These are phyloP conservation scores for Trichoderma atroviride DNA, from an alignment of 2,329 filamentous ascomycete species.

Conservation along the genomic window DNA sequence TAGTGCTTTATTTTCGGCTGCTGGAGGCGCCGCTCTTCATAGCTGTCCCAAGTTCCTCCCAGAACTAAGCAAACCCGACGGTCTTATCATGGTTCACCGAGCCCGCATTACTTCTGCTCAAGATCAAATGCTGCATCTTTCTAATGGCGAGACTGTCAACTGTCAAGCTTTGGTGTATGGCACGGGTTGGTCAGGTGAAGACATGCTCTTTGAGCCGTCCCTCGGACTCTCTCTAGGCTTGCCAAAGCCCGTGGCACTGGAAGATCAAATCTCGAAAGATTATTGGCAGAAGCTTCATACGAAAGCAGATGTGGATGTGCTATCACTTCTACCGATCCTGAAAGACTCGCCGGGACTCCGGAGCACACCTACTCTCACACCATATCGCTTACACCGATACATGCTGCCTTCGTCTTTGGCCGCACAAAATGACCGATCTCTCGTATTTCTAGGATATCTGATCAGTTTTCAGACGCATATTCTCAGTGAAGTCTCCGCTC, in stretches of 20 bases:
- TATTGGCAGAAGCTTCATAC: not conserved
- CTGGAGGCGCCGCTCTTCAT: constrained; percentile 6
- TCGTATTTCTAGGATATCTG: constrained; percentile 5
- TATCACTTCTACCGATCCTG: constrained; percentile 6
- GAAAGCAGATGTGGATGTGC: not conserved
- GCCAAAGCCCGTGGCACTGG: not conserved
- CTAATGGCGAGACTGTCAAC: not conserved
- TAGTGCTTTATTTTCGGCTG: constrained; percentile 2
- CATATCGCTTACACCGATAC: constrained; percentile 5
- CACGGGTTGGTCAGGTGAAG: constrained; percentile 2
- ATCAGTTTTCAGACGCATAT: constrained; percentile 9
- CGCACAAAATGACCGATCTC: not conserved
- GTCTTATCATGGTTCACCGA: constrained; percentile 6
- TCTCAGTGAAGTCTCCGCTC: constrained; percentile 2
- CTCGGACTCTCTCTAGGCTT: constrained; percentile 5
- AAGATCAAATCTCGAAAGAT: not conserved
- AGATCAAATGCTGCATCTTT: not conserved
- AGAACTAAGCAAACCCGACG: not conserved
- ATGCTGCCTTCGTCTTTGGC: constrained; percentile 12
- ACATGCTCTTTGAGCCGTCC: not conserved
- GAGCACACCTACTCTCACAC: not conserved
- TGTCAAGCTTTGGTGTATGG: constrained; percentile 10
- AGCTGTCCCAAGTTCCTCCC: constrained; percentile 11
- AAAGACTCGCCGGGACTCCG: not conserved
- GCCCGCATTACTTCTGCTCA: not conserved